Conservation (phyloP, 768 basidiomycete species). For the Daedaleopsis nitida region DNA sequence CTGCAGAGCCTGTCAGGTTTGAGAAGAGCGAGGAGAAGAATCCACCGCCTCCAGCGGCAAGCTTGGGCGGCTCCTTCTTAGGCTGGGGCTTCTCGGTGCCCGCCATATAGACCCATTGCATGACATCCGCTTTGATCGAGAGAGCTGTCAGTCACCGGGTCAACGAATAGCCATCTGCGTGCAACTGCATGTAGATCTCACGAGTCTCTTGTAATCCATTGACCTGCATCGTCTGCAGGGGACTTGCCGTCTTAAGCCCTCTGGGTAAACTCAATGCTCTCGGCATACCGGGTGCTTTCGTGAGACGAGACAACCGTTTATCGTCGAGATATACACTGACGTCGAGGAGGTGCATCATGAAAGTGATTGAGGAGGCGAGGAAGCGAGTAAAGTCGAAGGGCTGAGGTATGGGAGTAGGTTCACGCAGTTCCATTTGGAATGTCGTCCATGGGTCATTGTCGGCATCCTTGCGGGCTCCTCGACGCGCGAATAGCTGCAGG, state of each 20-base stretch:
- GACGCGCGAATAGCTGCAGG: constrained; percentile 74
- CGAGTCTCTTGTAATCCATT: constrained; percentile 63
- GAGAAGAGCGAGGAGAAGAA: constrained; percentile 46
- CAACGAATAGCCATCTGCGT: constrained; percentile 11
- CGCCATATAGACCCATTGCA: constrained; percentile 73
- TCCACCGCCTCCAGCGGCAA: constrained; percentile 24
- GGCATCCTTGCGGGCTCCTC: constrained; percentile 59
- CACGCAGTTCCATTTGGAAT: constrained; percentile 87
- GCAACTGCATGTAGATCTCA: constrained; percentile 35
- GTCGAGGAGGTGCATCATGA: constrained; percentile 79
- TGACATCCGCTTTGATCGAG: constrained; percentile 79
- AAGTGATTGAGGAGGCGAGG: constrained; percentile 88
- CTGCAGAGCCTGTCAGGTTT: constrained; percentile 30
- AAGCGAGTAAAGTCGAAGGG: constrained; percentile 90
- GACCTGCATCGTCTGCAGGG: constrained; percentile 67
- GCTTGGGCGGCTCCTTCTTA: constrained; percentile 31
- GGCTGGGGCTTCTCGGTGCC: constrained; percentile 59
- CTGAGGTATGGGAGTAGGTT: constrained; percentile 75
- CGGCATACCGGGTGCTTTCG: constrained; percentile 60
- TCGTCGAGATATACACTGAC: constrained; percentile 85
- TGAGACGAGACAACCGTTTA: constrained; percentile 64
- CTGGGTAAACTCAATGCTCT: constrained; percentile 54
- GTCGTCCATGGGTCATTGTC: constrained; percentile 66
- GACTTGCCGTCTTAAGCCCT: constrained; percentile 57
- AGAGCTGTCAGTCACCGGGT: constrained; percentile 33